Base-by-base conservation (phyloP, 2,329 filamentous ascomycete species). In the Trichoderma sp. region DNA sequence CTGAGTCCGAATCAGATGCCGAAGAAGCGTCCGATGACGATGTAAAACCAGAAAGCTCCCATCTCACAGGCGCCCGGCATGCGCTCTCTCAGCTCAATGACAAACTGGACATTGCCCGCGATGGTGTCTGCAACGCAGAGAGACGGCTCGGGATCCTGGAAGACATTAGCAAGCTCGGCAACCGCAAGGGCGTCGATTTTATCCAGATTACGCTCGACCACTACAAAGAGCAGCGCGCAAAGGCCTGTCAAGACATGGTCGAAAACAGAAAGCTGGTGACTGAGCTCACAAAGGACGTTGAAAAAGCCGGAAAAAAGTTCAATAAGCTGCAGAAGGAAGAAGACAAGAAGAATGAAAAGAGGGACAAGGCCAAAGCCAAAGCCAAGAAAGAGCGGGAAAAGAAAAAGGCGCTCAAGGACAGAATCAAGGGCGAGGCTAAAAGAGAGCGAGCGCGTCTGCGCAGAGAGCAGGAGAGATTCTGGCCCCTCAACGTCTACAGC, bases 401-500 rank as follows among this genome's bases (percentile, higher is more conserved):
- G 72, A 75, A 78, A 59, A 74, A 74, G 59, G 73, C 79, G 46
- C 79, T 79, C 69, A 75, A 78, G 28, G 58, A 72, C 11, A 80
- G 79, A 0, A 78, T 80, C 54, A 75, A 78, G 46, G 75, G 74
- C 5, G 81, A 84, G 74, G 74, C 73, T 6, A 46, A 28, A 1
- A 80, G 80, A 67, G 84, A 87, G 72, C 83, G 82, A 72, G 46
- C 68, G 8, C 80, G 84, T 46, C 72, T 86, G 54, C 81, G 78
- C 37, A 73, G 72, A 16, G 83, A 87, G 73, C 76, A 79, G 55
- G 76, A 81, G 60, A 75, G 75, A 1, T 86, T 84, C 72, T 86
- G 84, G 85, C 82, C 84, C 1, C 81, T 79, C 60, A 76, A 77
- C 24, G 82, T 82, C 73, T 85, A 85, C 73, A 76, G 78, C 6